Evolutionary conservation across 2,329 filamentous ascomycete genomes (phyloP), one percentile per base, ranked within the genome.

Genomic region (Aurifilum marmelostoma): DNA sequence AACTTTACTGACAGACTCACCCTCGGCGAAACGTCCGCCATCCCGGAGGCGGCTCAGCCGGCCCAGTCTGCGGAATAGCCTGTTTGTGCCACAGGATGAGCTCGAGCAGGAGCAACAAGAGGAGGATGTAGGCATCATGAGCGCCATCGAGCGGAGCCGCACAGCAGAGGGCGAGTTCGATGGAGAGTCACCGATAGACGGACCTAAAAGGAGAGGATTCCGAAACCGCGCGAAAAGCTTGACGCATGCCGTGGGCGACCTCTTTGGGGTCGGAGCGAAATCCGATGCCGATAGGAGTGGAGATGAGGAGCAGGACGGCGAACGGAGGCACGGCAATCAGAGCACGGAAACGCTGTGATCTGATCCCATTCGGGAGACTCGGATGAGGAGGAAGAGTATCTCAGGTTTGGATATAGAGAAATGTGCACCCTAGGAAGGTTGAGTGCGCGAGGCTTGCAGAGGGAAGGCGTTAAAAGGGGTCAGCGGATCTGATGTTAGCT

Each of bases 81-180:
- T 88, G 47, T 88, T 86, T 75, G 83, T 87, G 71, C 79, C 83
- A 59, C 80, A 85, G 59, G 80, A 81, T 24, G 79, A 80, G 27
- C 79, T 82, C 39, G 75, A 75, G 66, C 73, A 76, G 41, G 71
- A 75, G 16, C 62, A 72, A 8, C 34, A 34, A 8, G 34, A 34
- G 24, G 72, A 69, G 12, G 65, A 50, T 65, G 67, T 18, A 34
- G 65, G n/a, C 58, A 71, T 14, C 47, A 68, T 54, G 70, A 67
- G 47, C 34, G 71, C 58, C 21, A 66, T 71, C 9, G 71, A 69
- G 62, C 67, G 69, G 50, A 71, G 69, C 39, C 63, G 63, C 24
- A 69, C 60, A 41, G 56, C 58, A 2, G 65, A 68, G 11, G 63
- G 56, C 52, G 29, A 21, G 52, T 24, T 24, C 60, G 59, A 52